Base-by-base conservation (phyloP, 2,329 filamentous ascomycete genomes). In the Mariannaea elegans region DNA sequence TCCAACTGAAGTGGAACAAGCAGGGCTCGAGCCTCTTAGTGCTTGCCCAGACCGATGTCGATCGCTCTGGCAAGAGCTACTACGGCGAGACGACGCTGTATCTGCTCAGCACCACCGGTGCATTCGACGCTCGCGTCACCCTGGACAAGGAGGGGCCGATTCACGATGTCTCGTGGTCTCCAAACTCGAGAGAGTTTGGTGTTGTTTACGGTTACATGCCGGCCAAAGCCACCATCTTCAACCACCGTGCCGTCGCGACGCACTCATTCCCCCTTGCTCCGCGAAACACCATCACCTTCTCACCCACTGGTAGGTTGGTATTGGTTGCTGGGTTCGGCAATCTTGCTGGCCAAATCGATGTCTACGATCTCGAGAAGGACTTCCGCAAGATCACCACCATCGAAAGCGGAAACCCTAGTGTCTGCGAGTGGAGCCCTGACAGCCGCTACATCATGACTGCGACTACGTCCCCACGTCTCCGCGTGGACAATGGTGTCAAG, bases 121-220 rank as follows among this genome's bases (percentile, higher is more conserved):
- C 90, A 46, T 96, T 98, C 72, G 95, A 99, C 77, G 95, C 94
- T 59, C 89, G 95, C 69, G 90, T 99, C 68, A 87, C 91, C 64
- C 84, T 97, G 49, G 95, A 99, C 78, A 98, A 98, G 81, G 94
- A 98, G 75, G 95, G 95, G 0, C 95, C 95, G 5, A 97, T 98
- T 71, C 94, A 98, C 77, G 95, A 99, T 74, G 94, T 99, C 41
- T 88, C 91, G n/a, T 99, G 95, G 95, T 97, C 93, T 44, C 94
- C 95, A 46, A 98, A 95, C 78, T 96, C 93, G 70, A 96, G 93
- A 81, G 94, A 98, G 78, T 99, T 99, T 73, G 94, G 93, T 73
- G 95, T 99, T 29, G 90, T 97, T 14, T 99, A 99, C 75, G 95
- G 95, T 62, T 98, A 92, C 78, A 98, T 97, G 93, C 95, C 95